A percentile compares a stretch with the other conserved stretches of the same genome.
These are phyloP conservation scores for Volvox carteri DNA, from an alignment of 163 green algal genomes.

Conservation along the genomic window DNA sequence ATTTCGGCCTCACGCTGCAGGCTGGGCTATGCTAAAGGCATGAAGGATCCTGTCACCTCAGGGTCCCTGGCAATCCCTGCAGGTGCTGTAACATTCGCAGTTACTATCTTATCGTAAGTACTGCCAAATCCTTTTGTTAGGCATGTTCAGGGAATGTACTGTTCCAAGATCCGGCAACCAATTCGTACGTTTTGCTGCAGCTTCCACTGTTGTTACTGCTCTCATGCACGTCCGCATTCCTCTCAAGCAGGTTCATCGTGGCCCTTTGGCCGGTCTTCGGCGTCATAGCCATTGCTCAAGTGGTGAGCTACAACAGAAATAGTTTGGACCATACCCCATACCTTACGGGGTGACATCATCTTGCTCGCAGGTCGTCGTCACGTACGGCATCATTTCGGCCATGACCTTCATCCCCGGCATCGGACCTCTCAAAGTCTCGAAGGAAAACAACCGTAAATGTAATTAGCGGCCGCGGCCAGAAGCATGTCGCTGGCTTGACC, in stretches of 20 bases:
- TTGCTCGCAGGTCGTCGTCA: constrained; percentile 7
- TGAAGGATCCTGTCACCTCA: not conserved
- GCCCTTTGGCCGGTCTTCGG: constrained; percentile 35
- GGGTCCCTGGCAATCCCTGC: constrained; percentile 10
- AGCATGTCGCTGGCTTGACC: no score
- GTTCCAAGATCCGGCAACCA: no score
- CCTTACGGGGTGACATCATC: no score
- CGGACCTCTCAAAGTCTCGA: not conserved
- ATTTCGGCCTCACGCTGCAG: not conserved
- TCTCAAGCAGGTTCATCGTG: constrained; percentile 33
- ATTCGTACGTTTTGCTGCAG: no score
- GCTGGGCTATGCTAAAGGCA: constrained; percentile 11
- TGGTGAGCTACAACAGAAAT: no score
- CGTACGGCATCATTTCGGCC: not conserved
- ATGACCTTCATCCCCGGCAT: constrained; percentile 12
- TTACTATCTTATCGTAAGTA: constrained; percentile 23
- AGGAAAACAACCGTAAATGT: not conserved
- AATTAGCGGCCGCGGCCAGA: no score
- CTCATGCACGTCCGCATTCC: no score
- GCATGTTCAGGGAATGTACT: no score
- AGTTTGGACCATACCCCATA: no score
- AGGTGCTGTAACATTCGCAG: constrained; percentile 20
- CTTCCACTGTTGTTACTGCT: no score
- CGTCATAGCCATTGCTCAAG: constrained; percentile 2
- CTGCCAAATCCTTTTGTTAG: no score